Evolutionary conservation across 164 flowering plant genomes (phyloP), one percentile per base, ranked within the genome.

Genomic region (Annona cherimola): DNA sequence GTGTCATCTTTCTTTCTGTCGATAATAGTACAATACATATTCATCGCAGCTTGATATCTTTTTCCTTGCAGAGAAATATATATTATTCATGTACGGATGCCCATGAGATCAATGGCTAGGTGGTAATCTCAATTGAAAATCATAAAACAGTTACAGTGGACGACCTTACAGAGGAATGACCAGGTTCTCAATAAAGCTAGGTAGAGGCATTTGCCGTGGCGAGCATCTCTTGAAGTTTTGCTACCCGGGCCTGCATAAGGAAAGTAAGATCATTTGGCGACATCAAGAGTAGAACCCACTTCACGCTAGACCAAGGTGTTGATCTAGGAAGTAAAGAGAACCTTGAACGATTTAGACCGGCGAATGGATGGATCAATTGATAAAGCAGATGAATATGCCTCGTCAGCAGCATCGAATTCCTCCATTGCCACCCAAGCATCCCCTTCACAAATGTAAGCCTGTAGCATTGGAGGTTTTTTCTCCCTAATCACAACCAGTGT

Each of bases 341-440:
- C 99, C 98, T 90, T 91, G 82, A 91, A 92, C 40, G 93, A 81
- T 80, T 84, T 92, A 40, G 98, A 92, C 66, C 94, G 91, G 44
- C 94, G 92, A 70, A 92, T 66, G 7, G 94, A 84, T 60, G 98
- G 92, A 77, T 95, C 91, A 54, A 87, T 76, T 55, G 87, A 79
- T 71, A 92, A 74, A 77, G 92, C 87, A 44, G 77, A 76, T 61
- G 84, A 63, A 78, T 91, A 95, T 42, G 97, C 87, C 69, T 79
- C 79, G 73, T 90, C 92, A 71, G 97, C 98, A 18, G 79, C 88
- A 75, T 85, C 88, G 76, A 81, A 77, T 65, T 85, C 82, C 39
- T 84, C 84, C 88, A 83, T 80, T 1, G 89, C 94, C 82, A 95
- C 71, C 74, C 85, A 88, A 61, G 83, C 90, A 86, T 95, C 98